These are phyloP conservation scores for Phytomonas sp. DNA, from an alignment of 208 protist species.

Conservation along the genomic window DNA sequence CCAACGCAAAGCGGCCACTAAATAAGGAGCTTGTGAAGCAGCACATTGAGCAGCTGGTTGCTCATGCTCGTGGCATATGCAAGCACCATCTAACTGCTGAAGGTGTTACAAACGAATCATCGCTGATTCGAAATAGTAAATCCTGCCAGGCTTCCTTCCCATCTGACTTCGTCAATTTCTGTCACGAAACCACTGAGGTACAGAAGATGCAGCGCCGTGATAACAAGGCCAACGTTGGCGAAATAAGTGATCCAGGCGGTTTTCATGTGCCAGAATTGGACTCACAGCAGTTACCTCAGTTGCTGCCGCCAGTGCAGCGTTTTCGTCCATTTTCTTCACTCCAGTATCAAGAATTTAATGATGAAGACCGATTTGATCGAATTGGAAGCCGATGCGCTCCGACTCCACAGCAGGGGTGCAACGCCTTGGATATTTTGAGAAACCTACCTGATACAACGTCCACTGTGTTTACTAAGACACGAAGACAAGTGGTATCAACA, in stretches of 20 bases:
- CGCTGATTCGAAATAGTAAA: background rate
- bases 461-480: background rate
- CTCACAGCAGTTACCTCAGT: background rate
- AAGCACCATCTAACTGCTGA: background rate
- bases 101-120: background rate
- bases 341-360: background rate
- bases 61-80: background rate
- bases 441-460: background rate
- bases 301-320: background rate
- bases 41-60: constrained; percentile 11
- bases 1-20: background rate
- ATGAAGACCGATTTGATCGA: background rate
- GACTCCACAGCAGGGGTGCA: background rate
- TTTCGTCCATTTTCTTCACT: background rate
- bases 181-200: background rate
- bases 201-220: background rate
- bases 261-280: background rate
- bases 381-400: background rate
- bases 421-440: background rate
- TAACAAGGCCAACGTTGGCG: background rate
- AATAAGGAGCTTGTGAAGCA: constrained; percentile 11
- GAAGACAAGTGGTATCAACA: background rate
- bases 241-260: background rate
- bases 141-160: background rate
- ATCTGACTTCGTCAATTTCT: background rate